These are phyloP conservation scores for Exobasidium rhododendri DNA, from an alignment of 1,284 basidiomycete species.

Conservation along the genomic window DNA sequence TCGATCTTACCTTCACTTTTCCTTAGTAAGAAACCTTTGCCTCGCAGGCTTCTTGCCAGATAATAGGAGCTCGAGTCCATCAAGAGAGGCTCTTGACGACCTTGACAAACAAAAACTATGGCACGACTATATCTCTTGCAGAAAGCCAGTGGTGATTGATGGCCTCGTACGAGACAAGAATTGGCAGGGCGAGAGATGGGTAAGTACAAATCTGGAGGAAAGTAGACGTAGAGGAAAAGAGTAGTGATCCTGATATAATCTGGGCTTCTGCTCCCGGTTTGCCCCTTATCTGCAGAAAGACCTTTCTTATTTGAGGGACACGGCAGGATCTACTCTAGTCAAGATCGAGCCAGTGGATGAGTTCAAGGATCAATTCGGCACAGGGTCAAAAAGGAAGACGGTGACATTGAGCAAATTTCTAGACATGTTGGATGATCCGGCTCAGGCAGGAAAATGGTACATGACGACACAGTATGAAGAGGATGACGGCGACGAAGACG, in stretches of 20 bases:
- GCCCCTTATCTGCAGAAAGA: constrained; percentile 24
- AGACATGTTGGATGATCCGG: constrained; percentile 31
- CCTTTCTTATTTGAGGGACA: constrained; percentile 28
- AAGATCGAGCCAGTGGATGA: constrained; percentile 51
- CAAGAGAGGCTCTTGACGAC: neutral
- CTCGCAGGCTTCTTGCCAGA: neutral
- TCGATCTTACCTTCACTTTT: too few relatives aligned
- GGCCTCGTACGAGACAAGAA: constrained; percentile 32
- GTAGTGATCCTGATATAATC: neutral
- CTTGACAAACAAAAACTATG: constrained; percentile 27
- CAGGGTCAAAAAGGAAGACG: constrained; percentile 29
- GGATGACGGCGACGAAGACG: constrained; percentile 17
- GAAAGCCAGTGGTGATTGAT: constrained; percentile 45
- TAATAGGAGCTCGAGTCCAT: neutral
- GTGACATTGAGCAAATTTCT: constrained; percentile 37
- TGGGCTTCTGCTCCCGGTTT: neutral
- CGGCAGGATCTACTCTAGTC: constrained; percentile 39
- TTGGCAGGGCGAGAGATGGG: constrained; percentile 42
- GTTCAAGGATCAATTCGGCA: constrained; percentile 41
- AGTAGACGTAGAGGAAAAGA: neutral
- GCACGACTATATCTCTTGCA: constrained; percentile 34
- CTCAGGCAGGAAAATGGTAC: constrained; percentile 39
- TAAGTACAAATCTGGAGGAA: constrained; percentile 13
- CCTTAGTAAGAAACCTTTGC: too few relatives aligned
- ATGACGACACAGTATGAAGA: constrained; percentile 52